Evolutionary conservation across 2,329 filamentous ascomycete genomes (phyloP).

Genomic region (Calonectria montana): DNA sequence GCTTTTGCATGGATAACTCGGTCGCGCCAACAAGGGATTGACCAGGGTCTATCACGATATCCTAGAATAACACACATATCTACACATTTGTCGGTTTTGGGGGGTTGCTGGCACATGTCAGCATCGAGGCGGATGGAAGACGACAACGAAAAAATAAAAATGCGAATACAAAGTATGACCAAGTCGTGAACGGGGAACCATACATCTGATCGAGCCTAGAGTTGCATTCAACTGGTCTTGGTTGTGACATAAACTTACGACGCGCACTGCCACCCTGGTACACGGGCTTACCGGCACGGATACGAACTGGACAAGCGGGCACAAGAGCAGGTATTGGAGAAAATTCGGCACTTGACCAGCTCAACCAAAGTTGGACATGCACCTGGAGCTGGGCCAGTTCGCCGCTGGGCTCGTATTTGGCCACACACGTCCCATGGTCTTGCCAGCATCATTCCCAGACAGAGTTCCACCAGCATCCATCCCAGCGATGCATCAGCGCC

Average conservation of each 20-base stretch:
- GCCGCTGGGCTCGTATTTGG: slow-evolving; percentile 28
- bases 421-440: slow-evolving; percentile 5
- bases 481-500: slow-evolving; percentile 3
- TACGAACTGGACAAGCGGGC: slow-evolving; percentile 19
- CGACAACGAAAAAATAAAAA: not conserved
- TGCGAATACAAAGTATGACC: not conserved
- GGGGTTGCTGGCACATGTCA: slow-evolving; percentile 19
- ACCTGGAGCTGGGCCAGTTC: slow-evolving; percentile 11
- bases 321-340: slow-evolving; percentile 4
- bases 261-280: slow-evolving; percentile 8
- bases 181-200: not conserved
- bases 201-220: not conserved
- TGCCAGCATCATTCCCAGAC: slow-evolving; percentile 9
- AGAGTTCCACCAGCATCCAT: slow-evolving; percentile 14
- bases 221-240: not conserved
- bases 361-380: slow-evolving; percentile 5
- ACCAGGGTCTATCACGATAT: not conserved
- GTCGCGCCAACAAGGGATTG: not conserved
- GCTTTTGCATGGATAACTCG: not conserved
- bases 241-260: not conserved
- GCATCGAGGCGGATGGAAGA: not conserved
- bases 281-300: slow-evolving; percentile 13
- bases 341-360: slow-evolving; percentile 4
- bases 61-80: slow-evolving; percentile 13
- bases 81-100: not conserved